A percentile compares a stretch with the other conserved stretches of the same genome.
These are phyloP conservation scores for Gaertneriomyces sp. DNA, from an alignment of 192 early-diverging fungal species.

Conservation along the genomic window DNA sequence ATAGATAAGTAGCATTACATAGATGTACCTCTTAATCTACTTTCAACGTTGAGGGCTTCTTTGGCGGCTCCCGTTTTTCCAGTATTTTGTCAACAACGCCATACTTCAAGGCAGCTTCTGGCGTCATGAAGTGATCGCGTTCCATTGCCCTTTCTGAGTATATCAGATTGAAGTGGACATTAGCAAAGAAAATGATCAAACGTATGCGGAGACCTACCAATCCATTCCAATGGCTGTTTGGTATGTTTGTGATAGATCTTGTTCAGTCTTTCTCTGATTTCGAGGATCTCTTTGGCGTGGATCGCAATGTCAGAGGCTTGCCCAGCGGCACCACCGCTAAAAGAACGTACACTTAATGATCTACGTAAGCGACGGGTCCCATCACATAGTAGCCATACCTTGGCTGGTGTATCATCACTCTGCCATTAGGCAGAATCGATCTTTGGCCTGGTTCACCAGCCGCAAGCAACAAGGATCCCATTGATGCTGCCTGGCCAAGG, in stretches of 20 bases:
- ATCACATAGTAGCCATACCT: constrained; percentile 16
- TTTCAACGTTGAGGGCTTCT: constrained; percentile 14
- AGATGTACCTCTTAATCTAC: no score
- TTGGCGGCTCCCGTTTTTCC: constrained; percentile 50
- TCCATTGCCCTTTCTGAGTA: constrained; percentile 79
- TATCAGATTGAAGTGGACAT: background rate
- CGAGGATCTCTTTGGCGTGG: constrained; percentile 91
- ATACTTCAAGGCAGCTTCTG: constrained; percentile 83
- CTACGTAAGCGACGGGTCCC: no score
- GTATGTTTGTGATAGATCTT: constrained; percentile 84
- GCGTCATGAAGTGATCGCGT: constrained; percentile 91
- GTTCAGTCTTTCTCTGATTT: constrained; percentile 79
- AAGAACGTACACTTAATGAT: background rate
- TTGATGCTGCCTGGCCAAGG: constrained; percentile 96
- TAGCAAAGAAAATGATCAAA: background rate
- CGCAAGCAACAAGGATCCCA: constrained; percentile 91
- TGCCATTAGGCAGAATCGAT: constrained; percentile 82
- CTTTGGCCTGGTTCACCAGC: constrained; percentile 87
- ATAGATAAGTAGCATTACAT: no score
- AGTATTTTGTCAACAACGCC: constrained; percentile 89
- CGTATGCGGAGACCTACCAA: constrained; percentile 52
- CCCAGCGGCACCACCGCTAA: constrained; percentile 83
- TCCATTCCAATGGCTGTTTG: constrained; percentile 70
- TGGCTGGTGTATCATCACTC: constrained; percentile 98
- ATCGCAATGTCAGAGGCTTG: constrained; percentile 97